phyloP scores from a whole-genome alignment of 2,329 filamentous ascomycete species.

The Nigrospora sphaerica region DNA sequence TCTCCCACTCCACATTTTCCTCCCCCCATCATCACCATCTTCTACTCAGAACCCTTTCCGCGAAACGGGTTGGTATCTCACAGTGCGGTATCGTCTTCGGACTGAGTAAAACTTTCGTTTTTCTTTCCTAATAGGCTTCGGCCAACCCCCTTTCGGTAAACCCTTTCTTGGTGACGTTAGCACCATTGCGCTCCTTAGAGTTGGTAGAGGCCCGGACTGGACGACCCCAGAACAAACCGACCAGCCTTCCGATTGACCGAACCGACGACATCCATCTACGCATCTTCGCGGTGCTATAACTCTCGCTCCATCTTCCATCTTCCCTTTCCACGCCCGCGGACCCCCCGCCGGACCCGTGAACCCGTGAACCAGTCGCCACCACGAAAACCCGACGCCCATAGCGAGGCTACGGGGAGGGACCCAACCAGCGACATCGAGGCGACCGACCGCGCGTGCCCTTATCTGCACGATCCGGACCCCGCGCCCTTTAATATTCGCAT shows the following conservation, averaged over 20 bases:
- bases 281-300: background rate
- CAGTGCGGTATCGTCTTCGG: conserved; percentile 1
- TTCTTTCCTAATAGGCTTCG: conserved; percentile 2
- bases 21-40: background rate
- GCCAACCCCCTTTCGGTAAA: conserved; percentile 3
- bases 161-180: conserved; percentile 6
- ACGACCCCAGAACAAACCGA: background rate
- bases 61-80: conserved; percentile 6
- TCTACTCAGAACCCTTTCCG: conserved; percentile 5
- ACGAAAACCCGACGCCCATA: too few relatives aligned
- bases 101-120: too few relatives aligned
- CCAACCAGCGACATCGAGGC: too few relatives aligned
- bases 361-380: too few relatives aligned
- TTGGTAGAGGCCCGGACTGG: conserved; percentile 3
- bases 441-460: too few relatives aligned
- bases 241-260: background rate
- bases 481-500: too few relatives aligned
- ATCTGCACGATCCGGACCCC: too few relatives aligned
- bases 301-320: too few relatives aligned
- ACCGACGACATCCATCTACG: background rate
- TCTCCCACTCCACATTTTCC: background rate
- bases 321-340: too few relatives aligned
- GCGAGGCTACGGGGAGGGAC: too few relatives aligned
- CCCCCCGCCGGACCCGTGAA: too few relatives aligned
- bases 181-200: conserved; percentile 7